Percentiles rank a stretch among this genome's conserved stretches.
phyloP scores from a whole-genome alignment of 805 yeast species.

The Ogataea angusta region DNA sequence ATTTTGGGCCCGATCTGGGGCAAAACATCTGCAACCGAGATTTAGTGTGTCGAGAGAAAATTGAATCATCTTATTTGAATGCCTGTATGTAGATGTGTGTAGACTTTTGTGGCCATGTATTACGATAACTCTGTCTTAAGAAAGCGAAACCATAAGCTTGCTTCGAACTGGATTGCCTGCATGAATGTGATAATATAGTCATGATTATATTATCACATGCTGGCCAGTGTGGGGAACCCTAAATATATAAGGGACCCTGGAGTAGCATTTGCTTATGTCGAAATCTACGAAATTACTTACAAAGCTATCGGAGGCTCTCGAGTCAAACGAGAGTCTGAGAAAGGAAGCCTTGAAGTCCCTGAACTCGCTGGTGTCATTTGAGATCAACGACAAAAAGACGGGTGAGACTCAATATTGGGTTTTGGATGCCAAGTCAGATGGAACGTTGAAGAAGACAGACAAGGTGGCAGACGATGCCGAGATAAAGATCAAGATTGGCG shows the following conservation, averaged over 20 bases:
- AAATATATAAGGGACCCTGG: slow-evolving; percentile 2
- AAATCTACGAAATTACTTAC: slow-evolving; percentile 18
- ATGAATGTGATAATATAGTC: neutral
- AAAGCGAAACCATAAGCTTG: no score
- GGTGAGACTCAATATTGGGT: slow-evolving; percentile 56
- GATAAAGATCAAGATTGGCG: slow-evolving; percentile 61
- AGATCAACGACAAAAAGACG: slow-evolving; percentile 60
- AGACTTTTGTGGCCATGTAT: no score
- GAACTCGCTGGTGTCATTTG: slow-evolving; percentile 47
- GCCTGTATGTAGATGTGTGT: no score
- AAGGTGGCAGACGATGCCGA: slow-evolving; percentile 48
- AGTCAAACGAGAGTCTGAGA: slow-evolving; percentile 18
- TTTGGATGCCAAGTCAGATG: slow-evolving; percentile 63
- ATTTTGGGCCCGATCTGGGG: neutral
- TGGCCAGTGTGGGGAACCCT: slow-evolving; percentile 10
- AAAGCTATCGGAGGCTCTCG: slow-evolving; percentile 15
- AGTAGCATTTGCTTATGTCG: slow-evolving; percentile 2
- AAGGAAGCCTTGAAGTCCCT: slow-evolving; percentile 29
- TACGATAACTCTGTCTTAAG: no score
- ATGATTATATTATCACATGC: slow-evolving; percentile 14
- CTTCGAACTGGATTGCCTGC: neutral
- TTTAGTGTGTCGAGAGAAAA: neutral
- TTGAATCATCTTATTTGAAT: no score
- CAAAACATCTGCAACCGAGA: neutral
- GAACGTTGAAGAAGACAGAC: slow-evolving; percentile 33